Evolutionary conservation across 345 rosid species (phyloP), one percentile per base, ranked within the genome.

Genomic region (Arabis alpina): DNA sequence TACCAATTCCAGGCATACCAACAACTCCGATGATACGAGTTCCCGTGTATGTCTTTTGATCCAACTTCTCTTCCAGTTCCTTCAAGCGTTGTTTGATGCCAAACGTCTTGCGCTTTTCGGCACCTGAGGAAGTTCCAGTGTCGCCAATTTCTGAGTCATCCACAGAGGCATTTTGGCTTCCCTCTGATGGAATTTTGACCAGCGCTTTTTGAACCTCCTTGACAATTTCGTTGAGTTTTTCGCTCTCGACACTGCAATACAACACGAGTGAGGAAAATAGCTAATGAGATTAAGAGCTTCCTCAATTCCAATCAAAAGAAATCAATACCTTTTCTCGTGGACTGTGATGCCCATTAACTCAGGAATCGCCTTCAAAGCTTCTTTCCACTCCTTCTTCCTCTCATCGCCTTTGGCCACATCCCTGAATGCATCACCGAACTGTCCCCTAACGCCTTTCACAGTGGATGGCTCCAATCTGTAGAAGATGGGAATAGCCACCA

Each of bases 1-100:
- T 69, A 1, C 73, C 73, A 9, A 69, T 69, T 0, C 65, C 65
- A 0, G 73, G 65, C 73, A 69, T 69, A 6, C 72, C 72, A 32
- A 45, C 55, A 34, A 68, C 54, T 43, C 64, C 72, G 16, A 68
- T 5, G 34, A 68, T 7, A 8, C 64, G 64, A 45, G 72, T 68
- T 68, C 36, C 45, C 54, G 55, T 54, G 54, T 43, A 30, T 12
- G 15, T 41, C 2, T 34, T 9, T 19, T 0, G 6, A 4, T 45
- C 63, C 44, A 68, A 5, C 54, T 9, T 68, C n/a, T 68, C 71
- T 28, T 42, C 30, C 53, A 66, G 27, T 2, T 41, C 28, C 12
- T 41, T 5, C 1, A 54, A 27, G 12, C 41, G 51, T 54, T 53
- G 61, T 30, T 16, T 0, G 5, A 0, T 50, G 8, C 70, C 61